A percentile compares a stretch with the other conserved stretches of the same genome.
Evolutionary conservation across 192 early-diverging fungal genomes (phyloP).

Genomic region (Podila minutissima): DNA sequence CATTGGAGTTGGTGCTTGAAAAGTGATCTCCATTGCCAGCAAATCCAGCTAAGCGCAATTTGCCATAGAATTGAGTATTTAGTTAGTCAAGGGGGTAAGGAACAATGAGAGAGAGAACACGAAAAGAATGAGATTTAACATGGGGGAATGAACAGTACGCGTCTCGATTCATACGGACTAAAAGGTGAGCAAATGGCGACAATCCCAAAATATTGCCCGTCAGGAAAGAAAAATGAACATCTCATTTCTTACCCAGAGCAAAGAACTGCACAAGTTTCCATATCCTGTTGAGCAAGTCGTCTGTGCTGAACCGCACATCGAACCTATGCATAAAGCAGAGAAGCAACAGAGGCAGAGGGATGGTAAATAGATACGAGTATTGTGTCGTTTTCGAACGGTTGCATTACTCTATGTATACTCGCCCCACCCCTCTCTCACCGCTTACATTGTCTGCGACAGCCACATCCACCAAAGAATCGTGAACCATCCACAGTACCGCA

Average conservation of each 20-base stretch:
- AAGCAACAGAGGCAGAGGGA: neutral
- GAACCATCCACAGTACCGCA: conserved; percentile 55
- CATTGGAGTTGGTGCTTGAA: conserved; percentile 33
- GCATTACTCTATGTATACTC: neutral
- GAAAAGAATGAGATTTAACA: neutral
- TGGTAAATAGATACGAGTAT: too few species aligned
- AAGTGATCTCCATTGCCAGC: conserved; percentile 39
- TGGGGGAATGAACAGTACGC: neutral
- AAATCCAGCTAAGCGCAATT: conserved; percentile 15
- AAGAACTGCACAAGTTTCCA: conserved; percentile 44
- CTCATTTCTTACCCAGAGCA: conserved; percentile 14
- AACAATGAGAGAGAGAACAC: too few species aligned
- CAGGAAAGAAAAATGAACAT: neutral
- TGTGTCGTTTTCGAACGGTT: neutral
- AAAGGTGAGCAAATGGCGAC: too few species aligned
- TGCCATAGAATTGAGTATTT: too few species aligned
- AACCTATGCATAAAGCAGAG: conserved; percentile 11
- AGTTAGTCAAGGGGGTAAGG: neutral
- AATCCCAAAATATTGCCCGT: neutral
- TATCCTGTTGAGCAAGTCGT: conserved; percentile 42
- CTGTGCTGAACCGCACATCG: conserved; percentile 42
- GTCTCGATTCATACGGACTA: too few species aligned
- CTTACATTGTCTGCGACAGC: conserved; percentile 55
- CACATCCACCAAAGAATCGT: conserved; percentile 62
- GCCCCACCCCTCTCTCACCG: neutral